Evolutionary conservation across 2,329 filamentous ascomycete species (phyloP).

Genomic region (Fusarium brachygibbosum): DNA sequence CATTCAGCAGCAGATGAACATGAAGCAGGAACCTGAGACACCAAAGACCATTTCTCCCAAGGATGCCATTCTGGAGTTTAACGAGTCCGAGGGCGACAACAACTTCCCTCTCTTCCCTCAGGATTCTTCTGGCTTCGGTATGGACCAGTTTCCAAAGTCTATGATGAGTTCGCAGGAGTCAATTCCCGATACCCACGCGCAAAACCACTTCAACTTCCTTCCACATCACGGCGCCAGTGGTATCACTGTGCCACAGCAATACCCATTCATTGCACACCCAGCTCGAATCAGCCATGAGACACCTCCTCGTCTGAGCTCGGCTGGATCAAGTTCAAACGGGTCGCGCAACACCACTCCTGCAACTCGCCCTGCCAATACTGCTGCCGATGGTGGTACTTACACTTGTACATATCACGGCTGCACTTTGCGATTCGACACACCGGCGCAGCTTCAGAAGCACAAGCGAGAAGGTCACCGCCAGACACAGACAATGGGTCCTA

Average conservation of each 20-base stretch:
- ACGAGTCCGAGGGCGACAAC: conserved; percentile 77
- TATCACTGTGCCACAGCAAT: conserved; percentile 64
- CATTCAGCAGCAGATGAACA: conserved; percentile 58
- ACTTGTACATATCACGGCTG: conserved; percentile 97
- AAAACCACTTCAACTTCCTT: conserved; percentile 51
- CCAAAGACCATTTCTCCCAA: conserved; percentile 96
- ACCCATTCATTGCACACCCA: conserved; percentile 61
- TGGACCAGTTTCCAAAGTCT: conserved; percentile 57
- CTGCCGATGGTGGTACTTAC: conserved; percentile 88
- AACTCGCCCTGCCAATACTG: conserved; percentile 70
- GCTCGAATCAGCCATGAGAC: conserved; percentile 53
- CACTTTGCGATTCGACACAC: conserved; percentile 87
- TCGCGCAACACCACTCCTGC: conserved; percentile 52
- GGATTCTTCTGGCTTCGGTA: conserved; percentile 63
- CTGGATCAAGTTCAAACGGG: conserved; percentile 56
- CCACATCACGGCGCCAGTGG: conserved; percentile 55
- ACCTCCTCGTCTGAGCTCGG: conserved; percentile 58
- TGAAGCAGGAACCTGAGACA: conserved; percentile 60
- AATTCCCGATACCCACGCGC: conserved; percentile 37
- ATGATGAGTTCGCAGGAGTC: conserved; percentile 42
- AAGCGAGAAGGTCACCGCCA: conserved; percentile 93
- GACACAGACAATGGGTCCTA: conserved; percentile 62
- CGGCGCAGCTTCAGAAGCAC: conserved; percentile 89
- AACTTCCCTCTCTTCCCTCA: conserved; percentile 81
- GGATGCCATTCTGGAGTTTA: conserved; percentile 88